Evolutionary conservation across 2,329 filamentous ascomycete genomes (phyloP), one percentile per base, ranked within the genome.

Genomic region (Neopestalotiopsis rosae): DNA sequence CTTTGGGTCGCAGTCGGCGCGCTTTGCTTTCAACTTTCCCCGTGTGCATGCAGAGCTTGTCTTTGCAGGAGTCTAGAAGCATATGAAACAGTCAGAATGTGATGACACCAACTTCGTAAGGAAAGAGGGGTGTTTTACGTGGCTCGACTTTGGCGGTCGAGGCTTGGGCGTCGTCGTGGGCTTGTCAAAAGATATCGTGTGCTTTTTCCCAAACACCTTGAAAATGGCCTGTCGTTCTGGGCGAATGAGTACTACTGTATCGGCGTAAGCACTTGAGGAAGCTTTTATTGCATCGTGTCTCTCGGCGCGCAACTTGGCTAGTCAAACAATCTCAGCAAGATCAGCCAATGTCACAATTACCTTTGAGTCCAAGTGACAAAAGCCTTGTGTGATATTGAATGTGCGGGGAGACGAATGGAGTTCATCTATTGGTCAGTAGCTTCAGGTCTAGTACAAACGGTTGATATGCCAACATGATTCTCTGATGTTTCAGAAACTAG

Each of bases 201-300:
- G 61, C 30, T 68, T 30, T 34, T 68, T 68, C 1, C 67, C 67
- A 42, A 65, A 65, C 10, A 68, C 61, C 30, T 68, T 68, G 52
- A 68, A 68, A 4, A 57, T 61, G n/a, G 70, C 64, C 62, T 78
- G 76, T 61, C 66, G n/a, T 70, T 76, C 61, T 75, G 71, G 73
- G 61, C 69, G 1, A 62, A 63, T 12, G 72, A 77, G 28, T 72
- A 71, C 30, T 77, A 78, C 69, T 77, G 75, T 65, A 67, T 77
- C 2, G 69, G 45, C 12, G 5, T 52, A 17, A 52, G 45, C 45
- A n/a, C n/a, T 20, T 52, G n/a, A 52, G n/a, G 10, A 38, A 1
- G 34, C 6, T 38, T 38, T 38, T 28, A 3, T 28, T 28, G 24
- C 24, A 4, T 28, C 24, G 2, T 3, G 24, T 28, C 24, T 28